Evolutionary conservation across 192 early-diverging fungal species (phyloP).

Genomic region (Coemansia sp.): DNA sequence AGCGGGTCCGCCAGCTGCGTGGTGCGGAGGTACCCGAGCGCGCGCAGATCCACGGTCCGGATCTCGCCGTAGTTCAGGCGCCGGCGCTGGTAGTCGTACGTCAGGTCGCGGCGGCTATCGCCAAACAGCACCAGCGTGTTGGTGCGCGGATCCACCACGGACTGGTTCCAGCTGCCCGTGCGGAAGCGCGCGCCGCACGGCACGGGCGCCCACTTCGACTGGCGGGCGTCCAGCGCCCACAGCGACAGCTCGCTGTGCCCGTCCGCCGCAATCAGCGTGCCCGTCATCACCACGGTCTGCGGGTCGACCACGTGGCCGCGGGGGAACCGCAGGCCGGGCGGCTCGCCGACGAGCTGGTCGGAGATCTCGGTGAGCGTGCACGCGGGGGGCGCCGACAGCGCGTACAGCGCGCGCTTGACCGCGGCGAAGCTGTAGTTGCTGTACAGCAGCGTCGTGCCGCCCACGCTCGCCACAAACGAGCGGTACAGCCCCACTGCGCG

Average conservation of each 20-base stretch:
- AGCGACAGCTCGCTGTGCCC: slow-evolving; percentile 70
- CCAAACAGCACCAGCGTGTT: slow-evolving; percentile 78
- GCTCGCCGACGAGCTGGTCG: slow-evolving; percentile 65
- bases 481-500: slow-evolving; percentile 81
- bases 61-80: slow-evolving; percentile 81
- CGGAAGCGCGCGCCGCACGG: slow-evolving; percentile 69
- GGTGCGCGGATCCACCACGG: slow-evolving; percentile 62
- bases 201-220: slow-evolving; percentile 68
- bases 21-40: slow-evolving; percentile 67
- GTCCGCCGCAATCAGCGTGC: slow-evolving; percentile 70
- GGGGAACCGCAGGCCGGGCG: slow-evolving; percentile 79
- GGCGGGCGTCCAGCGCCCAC: slow-evolving; percentile 69
- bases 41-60: slow-evolving; percentile 71
- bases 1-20: slow-evolving; percentile 26
- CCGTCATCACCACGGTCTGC: slow-evolving; percentile 67
- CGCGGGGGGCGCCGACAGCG: slow-evolving; percentile 63
- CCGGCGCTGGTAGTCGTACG: slow-evolving; percentile 78
- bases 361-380: slow-evolving; percentile 73
- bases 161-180: slow-evolving; percentile 80
- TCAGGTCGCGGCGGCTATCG: slow-evolving; percentile 64
- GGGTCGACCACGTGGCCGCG: slow-evolving; percentile 72
- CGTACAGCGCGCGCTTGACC: slow-evolving; percentile 74
- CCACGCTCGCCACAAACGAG: slow-evolving; percentile 68
- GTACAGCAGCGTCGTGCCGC: slow-evolving; percentile 69
- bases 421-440: slow-evolving; percentile 78